These are phyloP conservation scores for Geosiphon pyriformis DNA, from an alignment of 192 early-diverging fungal genomes.

Conservation along the genomic window DNA sequence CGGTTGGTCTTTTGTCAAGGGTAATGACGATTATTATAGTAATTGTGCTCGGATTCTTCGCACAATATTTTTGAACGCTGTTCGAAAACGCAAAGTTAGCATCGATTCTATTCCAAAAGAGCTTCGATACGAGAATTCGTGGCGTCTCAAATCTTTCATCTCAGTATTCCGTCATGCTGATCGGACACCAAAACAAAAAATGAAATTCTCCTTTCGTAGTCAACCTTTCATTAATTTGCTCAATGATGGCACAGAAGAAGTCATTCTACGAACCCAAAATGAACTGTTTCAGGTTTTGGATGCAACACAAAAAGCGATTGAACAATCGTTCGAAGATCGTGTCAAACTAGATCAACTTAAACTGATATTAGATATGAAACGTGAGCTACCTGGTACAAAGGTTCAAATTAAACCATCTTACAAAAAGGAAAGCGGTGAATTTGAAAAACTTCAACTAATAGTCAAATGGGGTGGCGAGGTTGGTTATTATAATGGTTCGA, in stretches of 20 bases:
- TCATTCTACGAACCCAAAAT: conserved; percentile 70
- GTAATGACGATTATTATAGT: conserved; percentile 89
- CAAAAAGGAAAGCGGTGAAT: conserved; percentile 45
- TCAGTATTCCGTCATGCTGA: conserved; percentile 93
- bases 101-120: conserved; percentile 46
- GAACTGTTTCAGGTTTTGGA: conserved; percentile 61
- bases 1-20: conserved; percentile 99
- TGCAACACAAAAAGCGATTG: conserved; percentile 52
- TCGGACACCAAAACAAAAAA: conserved; percentile 96
- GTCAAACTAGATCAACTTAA: conserved; percentile 58
- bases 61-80: conserved; percentile 69
- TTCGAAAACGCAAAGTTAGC: conserved; percentile 51
- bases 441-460: conserved; percentile 80
- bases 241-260: conserved; percentile 62
- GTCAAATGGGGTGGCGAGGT: conserved; percentile 95
- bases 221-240: conserved; percentile 69
- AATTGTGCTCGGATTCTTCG: conserved; percentile 72
- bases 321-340: conserved; percentile 49
- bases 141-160: conserved; percentile 90
- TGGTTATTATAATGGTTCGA: too few species aligned
- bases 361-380: conserved; percentile 75
- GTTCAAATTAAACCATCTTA: conserved; percentile 83
- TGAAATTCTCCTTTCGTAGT: conserved; percentile 78
- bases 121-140: conserved; percentile 71
- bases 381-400: conserved; percentile 81